phyloP scores from a whole-genome alignment of 345 rosid species.

The Stellera chamaejasme region DNA sequence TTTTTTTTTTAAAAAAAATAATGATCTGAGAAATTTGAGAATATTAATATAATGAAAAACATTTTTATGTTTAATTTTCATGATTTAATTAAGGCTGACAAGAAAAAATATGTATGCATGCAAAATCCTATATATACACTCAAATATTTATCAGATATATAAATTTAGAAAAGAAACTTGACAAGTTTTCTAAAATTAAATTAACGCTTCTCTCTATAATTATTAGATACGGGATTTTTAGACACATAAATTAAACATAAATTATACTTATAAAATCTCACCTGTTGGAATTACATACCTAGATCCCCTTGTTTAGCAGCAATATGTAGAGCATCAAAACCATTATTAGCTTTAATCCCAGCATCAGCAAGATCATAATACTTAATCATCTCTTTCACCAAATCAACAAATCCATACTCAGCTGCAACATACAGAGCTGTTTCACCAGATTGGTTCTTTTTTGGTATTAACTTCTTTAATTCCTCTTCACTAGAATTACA shows the following conservation, averaged over 20 bases:
- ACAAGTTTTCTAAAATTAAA: no score
- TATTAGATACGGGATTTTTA: no score
- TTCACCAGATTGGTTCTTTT: constrained; percentile 75
- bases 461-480: constrained; percentile 38
- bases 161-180: background rate
- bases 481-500: constrained; percentile 30
- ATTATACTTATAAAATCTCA: background rate
- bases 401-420: constrained; percentile 56
- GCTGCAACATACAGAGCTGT: constrained; percentile 78
- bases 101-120: no score
- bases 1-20: no score
- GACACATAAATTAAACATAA: no score
- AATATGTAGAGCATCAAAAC: constrained; percentile 79
- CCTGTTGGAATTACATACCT: constrained; percentile 26
- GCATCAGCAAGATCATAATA: constrained; percentile 64
- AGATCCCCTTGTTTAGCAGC: constrained; percentile 85
- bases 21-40: no score
- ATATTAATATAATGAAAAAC: no score
- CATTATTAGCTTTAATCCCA: constrained; percentile 76
- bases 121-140: no score
- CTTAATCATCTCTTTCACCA: constrained; percentile 61
- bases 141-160: background rate
- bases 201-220: no score
- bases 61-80: no score
- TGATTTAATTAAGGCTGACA: no score